phyloP scores from a whole-genome alignment of 2,329 filamentous ascomycete genomes.

The Xylariaceae sp. region DNA sequence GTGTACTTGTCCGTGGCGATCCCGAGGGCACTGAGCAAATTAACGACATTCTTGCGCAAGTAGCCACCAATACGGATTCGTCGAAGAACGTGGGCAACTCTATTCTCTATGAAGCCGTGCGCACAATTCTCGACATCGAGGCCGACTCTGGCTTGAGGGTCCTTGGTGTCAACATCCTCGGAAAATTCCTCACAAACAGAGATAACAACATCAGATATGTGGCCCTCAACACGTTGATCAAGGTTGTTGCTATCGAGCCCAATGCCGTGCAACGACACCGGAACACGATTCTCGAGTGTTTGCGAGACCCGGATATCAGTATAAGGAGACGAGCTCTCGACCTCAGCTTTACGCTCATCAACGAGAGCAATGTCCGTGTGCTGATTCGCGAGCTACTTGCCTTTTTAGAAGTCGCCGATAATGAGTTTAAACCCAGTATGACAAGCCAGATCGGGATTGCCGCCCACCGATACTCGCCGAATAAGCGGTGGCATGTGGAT shows the following conservation, averaged over 20 bases:
- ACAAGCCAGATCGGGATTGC: constrained; percentile 97
- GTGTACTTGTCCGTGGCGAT: constrained; percentile 83
- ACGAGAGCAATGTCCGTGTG: constrained; percentile 91
- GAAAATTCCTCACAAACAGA: constrained; percentile 96
- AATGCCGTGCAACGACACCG: constrained; percentile 96
- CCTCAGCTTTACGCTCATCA: constrained; percentile 95
- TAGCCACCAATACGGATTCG: constrained; percentile 95
- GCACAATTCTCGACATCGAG: constrained; percentile 96
- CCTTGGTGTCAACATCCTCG: constrained; percentile 93
- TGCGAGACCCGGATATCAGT: constrained; percentile 96
- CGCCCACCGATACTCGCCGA: constrained; percentile 90
- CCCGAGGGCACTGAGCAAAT: constrained; percentile 88
- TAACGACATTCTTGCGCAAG: constrained; percentile 95
- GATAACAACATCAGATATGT: constrained; percentile 99
- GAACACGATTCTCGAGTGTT: constrained; percentile 94
- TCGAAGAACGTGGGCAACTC: constrained; percentile 98
- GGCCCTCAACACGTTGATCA: constrained; percentile 92
- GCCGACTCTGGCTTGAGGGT: constrained; percentile 92
- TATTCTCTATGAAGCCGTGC: constrained; percentile 93
- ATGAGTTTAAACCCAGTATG: constrained; percentile 98
- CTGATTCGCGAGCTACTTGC: constrained; percentile 88
- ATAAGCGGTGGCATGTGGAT: constrained; percentile 97
- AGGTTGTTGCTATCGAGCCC: constrained; percentile 95
- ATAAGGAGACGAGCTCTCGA: constrained; percentile 93
- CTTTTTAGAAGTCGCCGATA: constrained; percentile 94